A percentile compares a stretch with the other conserved stretches of the same genome.
These are phyloP conservation scores for Apiotrichum porosum DNA, from an alignment of 1,284 basidiomycete species.

Conservation along the genomic window DNA sequence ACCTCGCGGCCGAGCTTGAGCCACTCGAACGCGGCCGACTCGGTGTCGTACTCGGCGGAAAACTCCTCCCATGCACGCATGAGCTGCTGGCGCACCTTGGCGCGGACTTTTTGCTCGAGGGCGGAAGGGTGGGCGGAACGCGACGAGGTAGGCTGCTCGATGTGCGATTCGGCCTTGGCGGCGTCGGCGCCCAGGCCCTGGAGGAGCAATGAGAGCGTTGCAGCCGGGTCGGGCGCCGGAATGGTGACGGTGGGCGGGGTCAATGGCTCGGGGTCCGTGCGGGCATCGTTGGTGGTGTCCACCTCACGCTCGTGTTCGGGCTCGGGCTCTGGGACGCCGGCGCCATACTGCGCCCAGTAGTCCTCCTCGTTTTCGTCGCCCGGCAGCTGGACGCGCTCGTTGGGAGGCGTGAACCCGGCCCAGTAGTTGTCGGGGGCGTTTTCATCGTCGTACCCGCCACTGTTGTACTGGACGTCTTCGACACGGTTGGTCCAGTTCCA, in stretches of 20 bases:
- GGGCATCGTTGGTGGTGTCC: no score
- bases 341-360: conserved; percentile 43
- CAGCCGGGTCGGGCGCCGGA: conserved; percentile 3
- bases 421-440: conserved; percentile 28
- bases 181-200: neutral
- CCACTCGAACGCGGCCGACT: conserved; percentile 36
- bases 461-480: conserved; percentile 3
- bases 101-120: conserved; percentile 21
- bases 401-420: conserved; percentile 24
- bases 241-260: conserved; percentile 5
- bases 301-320: neutral
- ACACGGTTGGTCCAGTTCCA: conserved; percentile 7
- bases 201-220: conserved; percentile 10
- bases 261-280: conserved; percentile 4
- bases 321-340: conserved; percentile 3
- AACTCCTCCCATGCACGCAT: conserved; percentile 21
- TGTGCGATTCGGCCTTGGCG: neutral
- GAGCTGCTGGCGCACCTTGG: conserved; percentile 21
- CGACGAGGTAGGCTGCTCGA: neutral
- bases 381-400: conserved; percentile 1
- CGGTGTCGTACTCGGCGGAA: conserved; percentile 14
- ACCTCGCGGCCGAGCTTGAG: conserved; percentile 24
- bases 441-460: neutral
- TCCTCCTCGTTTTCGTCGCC: conserved; percentile 27
- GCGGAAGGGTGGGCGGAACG: neutral